Base-by-base conservation (phyloP, 345 rosid species). In the Laguncularia racemosa region DNA sequence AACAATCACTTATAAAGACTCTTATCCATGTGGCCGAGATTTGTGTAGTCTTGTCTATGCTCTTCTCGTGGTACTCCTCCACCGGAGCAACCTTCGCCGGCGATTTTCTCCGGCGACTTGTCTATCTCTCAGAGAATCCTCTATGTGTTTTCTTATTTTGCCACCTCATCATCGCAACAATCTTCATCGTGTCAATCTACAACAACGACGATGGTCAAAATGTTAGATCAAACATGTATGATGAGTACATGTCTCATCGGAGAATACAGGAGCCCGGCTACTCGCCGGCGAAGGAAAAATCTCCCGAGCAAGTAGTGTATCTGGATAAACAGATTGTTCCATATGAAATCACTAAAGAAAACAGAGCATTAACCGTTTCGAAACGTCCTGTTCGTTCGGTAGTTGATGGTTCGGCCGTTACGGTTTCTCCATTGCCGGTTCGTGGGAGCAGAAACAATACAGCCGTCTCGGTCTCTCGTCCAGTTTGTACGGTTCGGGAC, bases 191-290 rank as follows among this genome's bases (percentile, higher is more conserved):
- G 8, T 53, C 13, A 2, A 17, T 53, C 40, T 53, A 4, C 13
- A 3, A 23, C 44, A 33, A 43, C 40, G 38, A 53, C 57, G 14
- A 12, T 9, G 16, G 26, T 17, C 18, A 43, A 53, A 0, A 13
- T 16, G 43, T 21, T 44, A n/a, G 57, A 53, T 33, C 40, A 21
- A 53, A 26, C n/a, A 13, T 53, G 2, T 53, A 53, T 12, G 57
- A 15, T n/a, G 57, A 53, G 44, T 53, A 53, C n/a, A n/a, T 53
- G 40, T 53, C 33, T 26, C 57, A 43, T 43, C 57, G 57, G 16
- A 18, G 57, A 2, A 23, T 2, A 12, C 57, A 11, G 40, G n/a
- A 53, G 57, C 18, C 44, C 16, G 57, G 38, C 40, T 33, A 33
- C 40, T 33, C 40, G 7, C 40, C 40, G 40, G 40, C 40, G 9